Evolutionary conservation across 805 yeast genomes (phyloP).

Genomic region (Lachancea dasiensis): DNA sequence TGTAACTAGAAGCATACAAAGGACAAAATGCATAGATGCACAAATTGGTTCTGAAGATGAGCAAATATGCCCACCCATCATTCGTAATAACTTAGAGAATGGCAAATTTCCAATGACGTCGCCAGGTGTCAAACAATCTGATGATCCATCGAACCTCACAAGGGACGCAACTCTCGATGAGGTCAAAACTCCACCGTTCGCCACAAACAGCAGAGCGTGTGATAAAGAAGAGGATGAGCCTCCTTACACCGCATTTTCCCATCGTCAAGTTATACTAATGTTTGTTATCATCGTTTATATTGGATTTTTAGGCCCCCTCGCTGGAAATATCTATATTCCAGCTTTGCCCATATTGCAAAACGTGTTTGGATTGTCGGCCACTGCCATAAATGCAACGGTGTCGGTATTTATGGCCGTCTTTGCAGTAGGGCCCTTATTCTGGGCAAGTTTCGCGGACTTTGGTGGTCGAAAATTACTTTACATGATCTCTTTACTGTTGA

Average conservation of each 20-base stretch:
- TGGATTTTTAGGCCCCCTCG: slow-evolving; percentile 51
- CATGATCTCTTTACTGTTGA: slow-evolving; percentile 49
- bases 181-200: neutral
- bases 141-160: neutral
- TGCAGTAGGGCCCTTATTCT: slow-evolving; percentile 49
- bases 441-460: slow-evolving; percentile 51
- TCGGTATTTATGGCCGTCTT: slow-evolving; percentile 53
- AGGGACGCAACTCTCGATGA: neutral
- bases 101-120: too few relatives aligned
- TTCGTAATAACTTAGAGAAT: too few relatives aligned
- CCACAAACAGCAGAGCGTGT: neutral
- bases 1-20: too few relatives aligned
- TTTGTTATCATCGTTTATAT: slow-evolving; percentile 40
- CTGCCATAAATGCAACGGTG: slow-evolving; percentile 49
- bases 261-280: slow-evolving; percentile 31
- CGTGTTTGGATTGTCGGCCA: slow-evolving; percentile 37
- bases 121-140: neutral
- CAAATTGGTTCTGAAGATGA: too few relatives aligned
- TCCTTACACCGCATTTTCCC: slow-evolving; percentile 35
- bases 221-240: slow-evolving; percentile 3
- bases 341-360: slow-evolving; percentile 41
- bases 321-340: slow-evolving; percentile 55
- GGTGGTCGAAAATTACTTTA: slow-evolving; percentile 64
- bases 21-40: too few relatives aligned
- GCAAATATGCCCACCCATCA: too few relatives aligned